Percentiles rank a stretch among this genome's conserved stretches.
Conservation (phyloP, 371 early-diverging fungal genomes). For the Umbelopsis sp. region DNA sequence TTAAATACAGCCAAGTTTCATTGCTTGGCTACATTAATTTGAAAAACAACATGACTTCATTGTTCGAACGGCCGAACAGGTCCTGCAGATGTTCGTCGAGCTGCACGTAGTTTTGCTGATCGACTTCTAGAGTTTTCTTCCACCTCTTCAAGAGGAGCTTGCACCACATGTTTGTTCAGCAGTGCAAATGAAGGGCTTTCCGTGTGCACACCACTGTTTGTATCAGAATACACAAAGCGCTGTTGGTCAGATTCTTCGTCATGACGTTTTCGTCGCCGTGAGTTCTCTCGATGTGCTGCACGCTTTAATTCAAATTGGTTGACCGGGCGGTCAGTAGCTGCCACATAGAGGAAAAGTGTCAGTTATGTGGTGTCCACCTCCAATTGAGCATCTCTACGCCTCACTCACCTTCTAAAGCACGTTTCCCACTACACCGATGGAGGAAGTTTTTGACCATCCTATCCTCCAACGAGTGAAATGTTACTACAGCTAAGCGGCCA, state of each 20-base stretch:
- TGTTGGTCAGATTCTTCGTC: constrained; percentile 12
- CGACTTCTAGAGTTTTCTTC: constrained; percentile 60
- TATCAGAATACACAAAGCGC: neutral
- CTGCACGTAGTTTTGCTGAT: constrained; percentile 65
- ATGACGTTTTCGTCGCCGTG: neutral
- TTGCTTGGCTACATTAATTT: neutral
- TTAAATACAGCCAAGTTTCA: constrained; percentile 2
- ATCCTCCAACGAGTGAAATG: constrained; percentile 81
- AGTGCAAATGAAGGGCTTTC: constrained; percentile 38
- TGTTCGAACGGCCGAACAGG: constrained; percentile 43
- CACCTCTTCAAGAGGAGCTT: constrained; percentile 54
- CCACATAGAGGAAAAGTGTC: neutral
- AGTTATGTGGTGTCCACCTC: too few relatives aligned
- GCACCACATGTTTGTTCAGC: constrained; percentile 47
- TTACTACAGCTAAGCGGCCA: constrained; percentile 64
- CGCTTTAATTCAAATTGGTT: constrained; percentile 44
- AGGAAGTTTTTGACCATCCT: constrained; percentile 69
- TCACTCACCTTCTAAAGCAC: constrained; percentile 21
- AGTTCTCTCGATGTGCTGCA: constrained; percentile 28
- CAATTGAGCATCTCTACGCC: too few relatives aligned
- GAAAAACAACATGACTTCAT: constrained; percentile 9
- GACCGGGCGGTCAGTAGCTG: constrained; percentile 20
- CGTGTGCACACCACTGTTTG: neutral
- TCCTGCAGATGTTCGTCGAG: constrained; percentile 37
- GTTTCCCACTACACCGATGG: constrained; percentile 40